Evolutionary conservation across 345 rosid genomes (phyloP).

Genomic region (Camelina neglecta): DNA sequence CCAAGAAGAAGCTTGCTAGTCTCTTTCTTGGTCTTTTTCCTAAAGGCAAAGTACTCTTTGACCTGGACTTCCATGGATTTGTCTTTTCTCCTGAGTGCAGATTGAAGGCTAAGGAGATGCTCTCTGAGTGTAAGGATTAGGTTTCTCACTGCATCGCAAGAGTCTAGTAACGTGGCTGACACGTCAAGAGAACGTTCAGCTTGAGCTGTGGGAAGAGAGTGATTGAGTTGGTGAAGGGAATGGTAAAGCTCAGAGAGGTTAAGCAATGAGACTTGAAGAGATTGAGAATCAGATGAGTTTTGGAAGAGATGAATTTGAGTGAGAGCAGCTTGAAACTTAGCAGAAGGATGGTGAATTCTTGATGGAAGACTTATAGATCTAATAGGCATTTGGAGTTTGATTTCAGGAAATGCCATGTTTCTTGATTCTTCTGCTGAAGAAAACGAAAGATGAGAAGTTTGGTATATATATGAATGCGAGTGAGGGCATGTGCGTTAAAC

Average conservation of each 20-base stretch:
- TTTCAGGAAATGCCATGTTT: constrained; percentile 40
- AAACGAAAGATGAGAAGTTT: constrained; percentile 26
- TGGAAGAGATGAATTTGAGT: constrained; percentile 50
- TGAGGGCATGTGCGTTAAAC: constrained; percentile 41
- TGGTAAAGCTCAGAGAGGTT: constrained; percentile 54
- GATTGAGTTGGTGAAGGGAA: constrained; percentile 46
- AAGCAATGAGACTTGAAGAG: constrained; percentile 46
- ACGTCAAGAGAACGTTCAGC: constrained; percentile 55
- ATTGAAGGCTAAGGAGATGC: constrained; percentile 53
- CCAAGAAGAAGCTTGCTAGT: constrained; percentile 48
- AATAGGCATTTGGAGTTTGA: constrained; percentile 40
- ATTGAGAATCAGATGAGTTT: constrained; percentile 38
- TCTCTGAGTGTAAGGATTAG: constrained; percentile 45
- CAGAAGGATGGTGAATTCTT: constrained; percentile 53
- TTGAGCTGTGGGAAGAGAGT: constrained; percentile 42
- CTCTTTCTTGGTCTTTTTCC: constrained; percentile 62
- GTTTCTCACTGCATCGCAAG: constrained; percentile 50
- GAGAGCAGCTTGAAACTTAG: constrained; percentile 55
- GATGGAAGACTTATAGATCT: constrained; percentile 68
- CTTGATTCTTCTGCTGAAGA: constrained; percentile 31
- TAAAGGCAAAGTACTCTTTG: constrained; percentile 57
- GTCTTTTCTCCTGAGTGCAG: constrained; percentile 55
- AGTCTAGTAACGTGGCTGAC: constrained; percentile 53
- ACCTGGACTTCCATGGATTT: constrained; percentile 46
- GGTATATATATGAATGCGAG: constrained; percentile 36